A percentile compares a stretch with the other conserved stretches of the same genome.
phyloP scores from a whole-genome alignment of 148 eudicot species.

The Gaultheria prostrata region DNA sequence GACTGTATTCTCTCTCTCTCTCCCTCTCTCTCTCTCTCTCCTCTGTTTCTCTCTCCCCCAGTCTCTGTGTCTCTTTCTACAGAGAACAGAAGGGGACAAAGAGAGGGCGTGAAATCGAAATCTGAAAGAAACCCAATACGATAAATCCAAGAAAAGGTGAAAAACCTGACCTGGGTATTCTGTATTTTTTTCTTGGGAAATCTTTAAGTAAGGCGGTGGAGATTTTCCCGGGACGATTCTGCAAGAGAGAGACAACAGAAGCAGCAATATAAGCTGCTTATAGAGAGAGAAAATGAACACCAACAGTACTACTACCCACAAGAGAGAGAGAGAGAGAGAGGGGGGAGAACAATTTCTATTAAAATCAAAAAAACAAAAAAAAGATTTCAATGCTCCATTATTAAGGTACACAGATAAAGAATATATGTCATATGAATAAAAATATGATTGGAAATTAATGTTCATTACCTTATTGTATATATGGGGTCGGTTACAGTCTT shows the following conservation, averaged over 20 bases:
- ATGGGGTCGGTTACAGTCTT: neutral
- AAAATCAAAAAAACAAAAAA: neutral
- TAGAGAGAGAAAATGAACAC: conserved; percentile 10
- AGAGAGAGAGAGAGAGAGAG: neutral
- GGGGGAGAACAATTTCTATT: neutral
- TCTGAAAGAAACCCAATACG: conserved; percentile 28
- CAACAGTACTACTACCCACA: neutral
- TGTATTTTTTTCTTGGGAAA: conserved; percentile 33
- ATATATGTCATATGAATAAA: neutral
- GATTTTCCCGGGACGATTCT: conserved; percentile 26
- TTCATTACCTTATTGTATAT: neutral
- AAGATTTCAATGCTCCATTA: neutral
- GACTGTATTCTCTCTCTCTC: neutral
- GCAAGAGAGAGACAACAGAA: conserved; percentile 2
- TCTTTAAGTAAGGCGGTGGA: conserved; percentile 33
- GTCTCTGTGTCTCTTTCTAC: neutral
- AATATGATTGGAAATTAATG: neutral
- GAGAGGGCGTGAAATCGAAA: conserved; percentile 25
- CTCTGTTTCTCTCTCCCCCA: conserved; percentile 17
- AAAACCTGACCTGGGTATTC: conserved; percentile 51
- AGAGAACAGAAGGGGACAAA: conserved; percentile 28
- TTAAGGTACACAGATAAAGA: neutral
- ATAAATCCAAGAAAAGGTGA: conserved; percentile 30
- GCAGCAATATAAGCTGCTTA: conserved; percentile 10
- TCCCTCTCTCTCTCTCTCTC: neutral